Evolutionary conservation across 768 basidiomycete genomes (phyloP), one percentile per base, ranked within the genome.

Genomic region (Suillus hirtellus): DNA sequence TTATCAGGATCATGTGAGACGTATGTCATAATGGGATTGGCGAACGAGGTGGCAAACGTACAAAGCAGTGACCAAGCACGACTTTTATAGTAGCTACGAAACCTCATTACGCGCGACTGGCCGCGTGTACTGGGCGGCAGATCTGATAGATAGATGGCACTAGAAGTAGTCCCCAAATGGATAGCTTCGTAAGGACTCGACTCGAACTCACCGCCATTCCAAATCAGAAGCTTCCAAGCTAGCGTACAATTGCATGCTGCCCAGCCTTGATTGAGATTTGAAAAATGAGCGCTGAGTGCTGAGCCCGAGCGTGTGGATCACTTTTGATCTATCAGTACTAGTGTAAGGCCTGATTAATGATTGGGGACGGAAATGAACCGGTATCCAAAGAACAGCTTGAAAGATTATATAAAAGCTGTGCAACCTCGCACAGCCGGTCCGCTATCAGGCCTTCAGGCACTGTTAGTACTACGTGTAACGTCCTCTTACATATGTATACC

Each of bases 391-490:
- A 40, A 40, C 40, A 40, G 42, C 42, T 27, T 27, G 27, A 17
- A 8, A 96, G 72, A 31, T 6, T 31, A 31, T 31, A 31, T 95
- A 0, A 76, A 78, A 38, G 95, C 97, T 67, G 73, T 93, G 31
- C 31, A 31, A 31, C 31, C 31, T 31, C 31, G 31, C 54, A 86
- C 6, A 88, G 17, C 15, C 15, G 14, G 40, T 31, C 31, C 31
- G 31, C 31, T 31, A 4, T 31, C 31, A 31, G 24, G 24, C 24
- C 24, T 24, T 24, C 24, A 24, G 4, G 31, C 6, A 40, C 38
- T 40, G 38, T 14, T 14, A 40, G 38, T 14, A 40, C 38, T 31
- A 31, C 31, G 31, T 31, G 31, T 31, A 31, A 31, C 31, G 31
- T 31, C 31, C 31, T 31, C 6, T 31, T 31, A 31, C 31, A 31